These are phyloP conservation scores for Amauroascus niger DNA, from an alignment of 2,329 filamentous ascomycete genomes.

Conservation along the genomic window DNA sequence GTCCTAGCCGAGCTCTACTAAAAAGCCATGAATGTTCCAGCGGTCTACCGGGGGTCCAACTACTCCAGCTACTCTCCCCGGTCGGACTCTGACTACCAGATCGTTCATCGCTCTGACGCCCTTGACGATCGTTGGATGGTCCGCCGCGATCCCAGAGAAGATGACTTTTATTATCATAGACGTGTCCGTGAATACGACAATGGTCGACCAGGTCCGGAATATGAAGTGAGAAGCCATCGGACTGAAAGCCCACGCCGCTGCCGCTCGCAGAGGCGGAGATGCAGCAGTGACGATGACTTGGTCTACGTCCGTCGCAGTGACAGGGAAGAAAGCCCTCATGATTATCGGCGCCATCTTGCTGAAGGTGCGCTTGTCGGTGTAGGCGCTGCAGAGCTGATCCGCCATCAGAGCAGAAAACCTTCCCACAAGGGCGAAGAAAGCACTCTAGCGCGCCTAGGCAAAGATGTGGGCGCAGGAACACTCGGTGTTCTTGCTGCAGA, in stretches of 20 bases:
- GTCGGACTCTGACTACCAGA: slow-evolving; percentile 50
- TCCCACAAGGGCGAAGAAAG: slow-evolving; percentile 39
- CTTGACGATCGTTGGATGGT: slow-evolving; percentile 41
- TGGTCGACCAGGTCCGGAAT: slow-evolving; percentile 33
- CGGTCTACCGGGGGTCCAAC: slow-evolving; percentile 44
- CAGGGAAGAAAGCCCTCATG: slow-evolving; percentile 36
- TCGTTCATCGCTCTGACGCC: slow-evolving; percentile 49
- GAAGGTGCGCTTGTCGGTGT: slow-evolving; percentile 53
- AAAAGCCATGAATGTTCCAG: slow-evolving; percentile 44
- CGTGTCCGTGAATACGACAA: slow-evolving; percentile 47
- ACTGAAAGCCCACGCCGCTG: slow-evolving; percentile 44
- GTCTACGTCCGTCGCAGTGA: slow-evolving; percentile 49
- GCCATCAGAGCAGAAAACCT: slow-evolving; percentile 48
- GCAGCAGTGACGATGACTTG: slow-evolving; percentile 52
- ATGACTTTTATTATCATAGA: slow-evolving; percentile 55
- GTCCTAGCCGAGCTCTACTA: background rate
- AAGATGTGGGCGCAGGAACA: slow-evolving; percentile 51
- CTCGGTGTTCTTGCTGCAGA: slow-evolving; percentile 53
- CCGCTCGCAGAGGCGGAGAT: slow-evolving; percentile 36
- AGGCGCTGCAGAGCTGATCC: slow-evolving; percentile 51
- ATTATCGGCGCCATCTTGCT: slow-evolving; percentile 48
- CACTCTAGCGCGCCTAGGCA: slow-evolving; percentile 40
- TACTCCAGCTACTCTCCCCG: slow-evolving; percentile 42
- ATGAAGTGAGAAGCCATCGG: slow-evolving; percentile 36
- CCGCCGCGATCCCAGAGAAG: slow-evolving; percentile 41